phyloP scores from a whole-genome alignment of 2,329 filamentous ascomycete species.

The Colletotrichum navitas region DNA sequence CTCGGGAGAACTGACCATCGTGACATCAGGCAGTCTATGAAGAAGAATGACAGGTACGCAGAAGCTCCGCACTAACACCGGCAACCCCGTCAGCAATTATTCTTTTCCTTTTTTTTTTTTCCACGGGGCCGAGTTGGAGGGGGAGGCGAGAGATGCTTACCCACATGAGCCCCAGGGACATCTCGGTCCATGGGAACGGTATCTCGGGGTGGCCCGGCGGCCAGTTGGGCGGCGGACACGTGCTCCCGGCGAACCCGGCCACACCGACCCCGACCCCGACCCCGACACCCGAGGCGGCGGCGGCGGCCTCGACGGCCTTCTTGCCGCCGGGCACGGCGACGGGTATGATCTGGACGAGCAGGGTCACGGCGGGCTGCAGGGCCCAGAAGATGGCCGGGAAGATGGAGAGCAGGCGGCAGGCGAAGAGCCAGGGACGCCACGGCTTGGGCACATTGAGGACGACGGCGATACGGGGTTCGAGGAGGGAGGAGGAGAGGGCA shows the following conservation, averaged over 20 bases:
- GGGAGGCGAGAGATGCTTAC: conserved; percentile 57
- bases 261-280: conserved; percentile 36
- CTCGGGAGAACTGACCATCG: conserved; percentile 68
- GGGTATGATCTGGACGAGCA: conserved; percentile 73
- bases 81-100: conserved; percentile 34
- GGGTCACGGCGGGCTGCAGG: conserved; percentile 75
- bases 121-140: no score
- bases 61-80: conserved; percentile 76
- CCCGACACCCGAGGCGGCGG: not conserved
- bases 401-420: conserved; percentile 79
- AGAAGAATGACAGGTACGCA: conserved; percentile 84
- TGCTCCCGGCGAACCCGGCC: conserved; percentile 63
- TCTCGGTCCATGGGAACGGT: conserved; percentile 70
- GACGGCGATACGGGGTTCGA: conserved; percentile 84
- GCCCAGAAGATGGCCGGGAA: conserved; percentile 80
- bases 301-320: conserved; percentile 31
- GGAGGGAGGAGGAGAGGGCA: conserved; percentile 55
- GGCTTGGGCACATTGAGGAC: conserved; percentile 78
- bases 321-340: conserved; percentile 45
- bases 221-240: conserved; percentile 36
- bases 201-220: conserved; percentile 38
- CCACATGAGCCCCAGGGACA: conserved; percentile 80
- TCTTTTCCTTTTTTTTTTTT: no score
- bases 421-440: conserved; percentile 81
- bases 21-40: conserved; percentile 87